Percentiles rank a stretch among this genome's conserved stretches.
phyloP scores from a whole-genome alignment of 2,329 filamentous ascomycete genomes.

The Botrytis hyacinthi region DNA sequence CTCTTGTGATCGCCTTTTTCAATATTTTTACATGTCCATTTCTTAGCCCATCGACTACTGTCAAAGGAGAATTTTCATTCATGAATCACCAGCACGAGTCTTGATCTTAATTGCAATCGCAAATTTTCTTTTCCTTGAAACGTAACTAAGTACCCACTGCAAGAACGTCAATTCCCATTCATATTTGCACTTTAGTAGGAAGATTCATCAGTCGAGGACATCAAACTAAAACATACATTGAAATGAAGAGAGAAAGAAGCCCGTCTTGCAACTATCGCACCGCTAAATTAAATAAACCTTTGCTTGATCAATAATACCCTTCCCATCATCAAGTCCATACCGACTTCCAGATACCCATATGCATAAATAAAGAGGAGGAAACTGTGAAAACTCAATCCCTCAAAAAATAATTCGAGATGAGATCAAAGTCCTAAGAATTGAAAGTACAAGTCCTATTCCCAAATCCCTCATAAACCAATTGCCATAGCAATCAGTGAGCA shows the following conservation, averaged over 20 bases:
- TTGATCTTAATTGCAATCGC: not conserved
- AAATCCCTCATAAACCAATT: slow-evolving; percentile 1
- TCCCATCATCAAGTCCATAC: slow-evolving; percentile 9
- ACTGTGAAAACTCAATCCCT: not conserved
- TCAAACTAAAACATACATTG: not conserved
- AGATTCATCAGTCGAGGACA: not conserved
- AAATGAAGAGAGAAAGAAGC: not conserved
- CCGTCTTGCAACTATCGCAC: not conserved
- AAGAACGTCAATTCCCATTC: not conserved
- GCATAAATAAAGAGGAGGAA: slow-evolving; percentile 4
- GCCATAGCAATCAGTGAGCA: not conserved
- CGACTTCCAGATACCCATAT: not conserved
- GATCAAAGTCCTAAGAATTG: slow-evolving; percentile 28
- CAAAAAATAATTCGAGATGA: not conserved
- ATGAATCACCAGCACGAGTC: not conserved
- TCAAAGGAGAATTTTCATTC: not conserved
- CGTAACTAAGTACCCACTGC: not conserved
- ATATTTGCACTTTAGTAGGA: not conserved
- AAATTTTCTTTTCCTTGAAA: not conserved
- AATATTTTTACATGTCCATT: not conserved
- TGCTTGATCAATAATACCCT: not conserved
- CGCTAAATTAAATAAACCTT: not conserved
- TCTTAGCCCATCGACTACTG: not conserved
- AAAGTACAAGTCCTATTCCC: slow-evolving; percentile 26
- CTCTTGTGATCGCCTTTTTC: not conserved